Conservation (phyloP, 2,329 filamentous ascomycete genomes). For the Periconia digitata region DNA sequence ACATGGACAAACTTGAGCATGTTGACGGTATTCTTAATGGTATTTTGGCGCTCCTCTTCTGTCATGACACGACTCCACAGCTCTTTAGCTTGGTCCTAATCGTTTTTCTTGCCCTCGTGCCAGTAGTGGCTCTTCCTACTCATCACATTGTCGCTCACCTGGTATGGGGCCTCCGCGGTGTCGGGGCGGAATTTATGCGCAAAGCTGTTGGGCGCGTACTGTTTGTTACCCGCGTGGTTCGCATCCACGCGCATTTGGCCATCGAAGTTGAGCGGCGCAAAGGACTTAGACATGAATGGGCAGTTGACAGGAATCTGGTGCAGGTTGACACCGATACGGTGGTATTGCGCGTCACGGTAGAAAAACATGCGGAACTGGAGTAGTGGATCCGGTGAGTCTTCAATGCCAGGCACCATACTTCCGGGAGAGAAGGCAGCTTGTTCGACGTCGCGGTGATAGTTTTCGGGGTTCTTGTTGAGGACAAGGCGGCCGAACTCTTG, state of each 20-base stretch:
- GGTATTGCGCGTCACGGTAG: slow-evolving; percentile 66
- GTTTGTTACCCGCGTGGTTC: slow-evolving; percentile 52
- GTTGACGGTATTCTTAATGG: slow-evolving; percentile 53
- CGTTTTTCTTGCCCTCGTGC: slow-evolving; percentile 56
- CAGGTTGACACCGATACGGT: slow-evolving; percentile 61
- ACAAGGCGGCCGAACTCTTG: slow-evolving; percentile 57
- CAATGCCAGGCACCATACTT: slow-evolving; percentile 67
- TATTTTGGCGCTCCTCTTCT: slow-evolving; percentile 46
- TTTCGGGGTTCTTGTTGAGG: slow-evolving; percentile 58
- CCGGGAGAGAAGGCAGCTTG: slow-evolving; percentile 70
- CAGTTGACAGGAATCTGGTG: slow-evolving; percentile 60
- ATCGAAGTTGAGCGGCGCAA: slow-evolving; percentile 53
- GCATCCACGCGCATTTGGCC: slow-evolving; percentile 53
- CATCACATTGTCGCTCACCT: slow-evolving; percentile 53
- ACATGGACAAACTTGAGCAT: slow-evolving; percentile 49
- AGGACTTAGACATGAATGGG: slow-evolving; percentile 53
- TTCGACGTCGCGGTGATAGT: slow-evolving; percentile 69
- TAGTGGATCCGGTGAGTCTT: slow-evolving; percentile 70
- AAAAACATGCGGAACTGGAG: slow-evolving; percentile 71
- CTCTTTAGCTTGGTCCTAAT: slow-evolving; percentile 55
- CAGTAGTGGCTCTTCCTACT: slow-evolving; percentile 57
- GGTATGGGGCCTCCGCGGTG: slow-evolving; percentile 53
- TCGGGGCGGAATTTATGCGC: slow-evolving; percentile 56
- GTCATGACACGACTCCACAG: slow-evolving; percentile 55
- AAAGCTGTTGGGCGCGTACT: slow-evolving; percentile 57